Evolutionary conservation across 495 filamentous ascomycete genomes (phyloP).

Genomic region (Penicillium longicatenatum): DNA sequence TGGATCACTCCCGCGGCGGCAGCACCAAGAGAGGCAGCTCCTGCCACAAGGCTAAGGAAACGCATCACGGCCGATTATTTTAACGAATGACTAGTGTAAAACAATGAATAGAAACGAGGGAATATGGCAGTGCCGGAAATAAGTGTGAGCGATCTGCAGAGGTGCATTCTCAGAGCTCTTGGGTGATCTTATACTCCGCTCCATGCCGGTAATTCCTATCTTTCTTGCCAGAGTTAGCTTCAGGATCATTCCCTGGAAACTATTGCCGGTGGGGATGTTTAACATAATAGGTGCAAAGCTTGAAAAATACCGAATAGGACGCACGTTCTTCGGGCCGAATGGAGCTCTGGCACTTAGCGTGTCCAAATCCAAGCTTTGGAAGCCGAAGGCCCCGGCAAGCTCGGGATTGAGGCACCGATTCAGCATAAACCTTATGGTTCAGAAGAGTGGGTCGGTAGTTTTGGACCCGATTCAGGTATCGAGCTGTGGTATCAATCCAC

Average conservation of each 20-base stretch:
- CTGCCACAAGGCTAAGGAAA: constrained; percentile 6
- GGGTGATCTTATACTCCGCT: not conserved
- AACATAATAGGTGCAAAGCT: not conserved
- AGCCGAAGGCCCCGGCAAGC: not conserved
- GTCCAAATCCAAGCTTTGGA: not conserved
- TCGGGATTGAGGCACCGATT: not conserved
- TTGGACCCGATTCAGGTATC: not conserved
- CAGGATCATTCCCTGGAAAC: not conserved
- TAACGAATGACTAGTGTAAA: constrained; percentile 8
- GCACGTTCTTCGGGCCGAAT: not conserved
- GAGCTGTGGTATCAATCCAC: not conserved
- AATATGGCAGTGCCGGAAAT: not conserved
- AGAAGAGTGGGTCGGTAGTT: not conserved
- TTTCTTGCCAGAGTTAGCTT: not conserved
- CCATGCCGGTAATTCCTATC: not conserved
- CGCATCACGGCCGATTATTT: constrained; percentile 8
- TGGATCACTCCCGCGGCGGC: constrained; percentile 15
- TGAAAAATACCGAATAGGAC: not conserved
- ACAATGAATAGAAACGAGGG: not conserved
- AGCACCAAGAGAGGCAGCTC: constrained; percentile 16
- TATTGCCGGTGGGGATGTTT: not conserved
- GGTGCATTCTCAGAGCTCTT: not conserved
- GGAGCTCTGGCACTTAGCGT: not conserved
- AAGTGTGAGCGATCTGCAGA: not conserved
- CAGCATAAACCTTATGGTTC: not conserved